Evolutionary conservation across 1,284 basidiomycete species (phyloP), one percentile per base, ranked within the genome.

Genomic region (Puccinia hordei): DNA sequence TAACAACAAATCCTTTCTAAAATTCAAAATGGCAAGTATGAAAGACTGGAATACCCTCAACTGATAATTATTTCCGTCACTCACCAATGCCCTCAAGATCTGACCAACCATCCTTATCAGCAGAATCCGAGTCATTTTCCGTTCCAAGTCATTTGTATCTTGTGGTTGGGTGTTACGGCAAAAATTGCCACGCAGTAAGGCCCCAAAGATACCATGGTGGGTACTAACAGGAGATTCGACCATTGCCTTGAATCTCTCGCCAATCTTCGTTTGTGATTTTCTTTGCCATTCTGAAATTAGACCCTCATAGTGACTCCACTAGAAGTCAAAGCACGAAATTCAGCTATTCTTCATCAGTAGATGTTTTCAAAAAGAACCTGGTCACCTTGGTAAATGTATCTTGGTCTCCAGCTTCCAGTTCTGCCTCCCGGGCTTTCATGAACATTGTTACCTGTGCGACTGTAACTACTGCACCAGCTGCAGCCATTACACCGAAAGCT

Each of bases 61-160:
- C 5, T 59, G 57, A 10, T 24, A 15, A 24, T 55, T 8, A 4
- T 17, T 59, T 6, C n/a, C 1, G 35, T 8, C 4, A n/a, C 53
- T 55, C 22, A 73, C 72, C 72, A 59, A 59, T 57, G 72, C 72
- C 35, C 57, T 35, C 1, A 73, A 24, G 41, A 73, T 61, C 57
- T 73, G 38, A 13, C 57, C 57, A 9, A 27, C 41, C 53, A 73
- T 35, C 41, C 30, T 15, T 15, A 59, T 33, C 1, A 55, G 59
- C 19, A 73, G 72, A 9, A 59, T 35, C 15, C n/a, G 15, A 30
- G 17, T 1, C 51, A 57, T 24, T 41, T 73, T 38, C 59, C 17
- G 8, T 53, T 73, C 55, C n/a, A 73, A 24, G 35, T 73, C 72
- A 38, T 57, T 38, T 17, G 38, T 38, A 55, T 61, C 57, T 15